Base-by-base conservation (phyloP, 257 asterid genomes). In the Fraxinus excelsior region DNA sequence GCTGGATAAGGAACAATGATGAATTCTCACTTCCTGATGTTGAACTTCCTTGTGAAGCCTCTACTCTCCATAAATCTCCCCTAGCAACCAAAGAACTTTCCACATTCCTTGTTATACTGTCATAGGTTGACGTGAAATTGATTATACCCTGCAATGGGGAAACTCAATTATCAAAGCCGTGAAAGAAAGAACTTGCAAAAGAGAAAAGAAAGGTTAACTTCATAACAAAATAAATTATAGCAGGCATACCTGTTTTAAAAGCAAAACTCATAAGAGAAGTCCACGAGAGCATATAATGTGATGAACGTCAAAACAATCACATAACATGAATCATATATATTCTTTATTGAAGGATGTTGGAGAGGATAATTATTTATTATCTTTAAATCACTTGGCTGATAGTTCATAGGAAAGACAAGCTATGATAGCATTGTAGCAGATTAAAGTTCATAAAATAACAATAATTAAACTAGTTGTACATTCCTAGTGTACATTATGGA, bases 21-120 rank as follows among this genome's bases (percentile, higher is more conserved):
- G 98, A 88, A 77, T 74, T 88, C 73, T 85, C 97, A 79, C 86
- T 93, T 74, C 97, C 91, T 21, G 96, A 88, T 56, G 91, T 79
- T 37, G 97, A 89, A 84, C 97, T 85, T 76, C 97, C 97, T 72
- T 90, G 96, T 18, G 99, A 90, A 44, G 98, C 96, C 83, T 96
- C 99, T 49, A 96, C 90, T 83, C 98, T 92, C 99, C 99, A 96
- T 78, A 93, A 78, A 85, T 96, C 99, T 84, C 99, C 99, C 73
- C 96, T 89, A 44, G 99, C 97, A 72, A 86, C 88, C 84, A 96
- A 78, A 72, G 97, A 90, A 83, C 96, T 93, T 79, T 93, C 97
- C 2, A 93, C 66, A 28, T 82, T 90, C 70, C 87, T 87, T 7
- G 89, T 91, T 82, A 97, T 83, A 79, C 97, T 91, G 82, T 90